Evolutionary conservation across 179 eudicot genomes (phyloP).

Genomic region (Nepenthes alata): DNA sequence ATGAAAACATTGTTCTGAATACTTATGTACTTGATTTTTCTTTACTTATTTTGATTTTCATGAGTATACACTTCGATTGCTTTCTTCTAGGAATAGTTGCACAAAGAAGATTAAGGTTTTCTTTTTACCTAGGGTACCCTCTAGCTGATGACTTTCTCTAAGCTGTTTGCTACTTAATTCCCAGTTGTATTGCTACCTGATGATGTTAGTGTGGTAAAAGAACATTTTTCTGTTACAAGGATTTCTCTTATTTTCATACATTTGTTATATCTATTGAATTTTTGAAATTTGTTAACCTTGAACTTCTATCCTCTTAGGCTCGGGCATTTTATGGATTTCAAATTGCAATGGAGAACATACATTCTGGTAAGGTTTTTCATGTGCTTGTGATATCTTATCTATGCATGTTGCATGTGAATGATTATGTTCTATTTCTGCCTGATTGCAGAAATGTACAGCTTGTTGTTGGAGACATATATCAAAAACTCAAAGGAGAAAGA

Average conservation of each 20-base stretch:
- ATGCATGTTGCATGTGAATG: slow-evolving; percentile 6
- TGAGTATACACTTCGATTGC: not conserved
- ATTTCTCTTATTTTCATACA: too few species aligned
- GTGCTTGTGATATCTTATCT: not conserved
- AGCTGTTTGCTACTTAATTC: too few species aligned
- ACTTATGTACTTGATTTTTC: not conserved
- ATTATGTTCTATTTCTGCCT: slow-evolving; percentile 1
- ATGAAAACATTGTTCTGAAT: too few species aligned
- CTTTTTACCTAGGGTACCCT: too few species aligned
- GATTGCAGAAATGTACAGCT: slow-evolving; percentile 68
- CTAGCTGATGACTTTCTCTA: too few species aligned
- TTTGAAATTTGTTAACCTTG: not conserved
- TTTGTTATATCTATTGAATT: too few species aligned
- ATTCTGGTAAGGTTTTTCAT: slow-evolving; percentile 39
- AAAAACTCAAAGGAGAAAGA: slow-evolving; percentile 57
- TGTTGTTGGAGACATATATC: slow-evolving; percentile 60
- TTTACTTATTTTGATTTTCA: not conserved
- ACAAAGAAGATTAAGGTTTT: too few species aligned
- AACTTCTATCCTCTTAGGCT: slow-evolving; percentile 31
- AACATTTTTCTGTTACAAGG: too few species aligned
- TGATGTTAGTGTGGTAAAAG: too few species aligned
- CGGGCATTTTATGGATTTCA: slow-evolving; percentile 91
- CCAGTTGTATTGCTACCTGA: too few species aligned
- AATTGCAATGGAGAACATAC: slow-evolving; percentile 76
- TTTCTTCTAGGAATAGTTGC: too few species aligned